Evolutionary conservation across 805 yeast species (phyloP), one percentile per base, ranked within the genome.

Genomic region (Blastobotrys terrestris): DNA sequence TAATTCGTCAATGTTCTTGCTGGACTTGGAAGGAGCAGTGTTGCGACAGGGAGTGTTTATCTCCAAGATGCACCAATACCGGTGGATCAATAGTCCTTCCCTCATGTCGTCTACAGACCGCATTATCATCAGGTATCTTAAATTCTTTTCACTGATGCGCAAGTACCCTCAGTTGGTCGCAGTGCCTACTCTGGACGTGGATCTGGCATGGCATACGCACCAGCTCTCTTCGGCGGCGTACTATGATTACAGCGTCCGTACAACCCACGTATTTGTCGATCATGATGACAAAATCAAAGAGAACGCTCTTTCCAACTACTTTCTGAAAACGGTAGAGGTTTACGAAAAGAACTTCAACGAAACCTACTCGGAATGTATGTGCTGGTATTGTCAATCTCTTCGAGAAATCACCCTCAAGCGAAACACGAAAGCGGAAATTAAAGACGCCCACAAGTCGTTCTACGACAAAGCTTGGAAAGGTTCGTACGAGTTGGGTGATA

Each of bases 141-240:
- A 51, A 20, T 60, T 55, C 39, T 47, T 57, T 19, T 31, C 44
- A 5, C n/a, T 59, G 1, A 35, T 59, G 16, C 44, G n/a, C 11
- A 15, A 3, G 20, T 16, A 53, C n/a, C 58, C 53, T 13, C 39
- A 20, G 4, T 19, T 16, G 1, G 3, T 51, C 13, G 40, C 52
- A 7, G 57, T 58, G 3, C 62, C 63, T 15, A 54, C 60, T 14
- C 19, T 58, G 7, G 61, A 58, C 39, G 53, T 54, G 14, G 63
- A 60, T 44, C 46, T 60, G 16, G 59, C 52, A 4, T 60, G 63
- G 63, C 62, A 60, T 40, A 57, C 60, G 1, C 54, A 58, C 44
- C 60, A 56, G 53, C 56, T 58, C 16, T 48, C 54, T 5, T 57
- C 61, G 8, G 8, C 8, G 22, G 20, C 15, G 5, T 55, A 55